Conservation (phyloP, 768 basidiomycete species). For the Paxillus involutus region DNA sequence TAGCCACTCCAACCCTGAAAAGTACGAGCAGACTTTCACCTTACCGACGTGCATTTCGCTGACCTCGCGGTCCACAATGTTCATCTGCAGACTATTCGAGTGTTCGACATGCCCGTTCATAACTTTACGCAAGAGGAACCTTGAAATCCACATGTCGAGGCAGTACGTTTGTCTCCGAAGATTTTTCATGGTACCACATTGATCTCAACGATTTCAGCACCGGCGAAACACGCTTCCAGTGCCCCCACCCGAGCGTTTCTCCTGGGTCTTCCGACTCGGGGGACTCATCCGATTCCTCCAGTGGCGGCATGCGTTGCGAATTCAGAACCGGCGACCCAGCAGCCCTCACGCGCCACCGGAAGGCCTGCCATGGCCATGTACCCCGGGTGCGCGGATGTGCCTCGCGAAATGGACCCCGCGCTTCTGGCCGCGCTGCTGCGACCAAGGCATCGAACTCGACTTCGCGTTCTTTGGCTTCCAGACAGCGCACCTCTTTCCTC, state of each 20-base stretch:
- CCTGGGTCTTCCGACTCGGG: not conserved
- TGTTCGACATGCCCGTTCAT: constrained; percentile 19
- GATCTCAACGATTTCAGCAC: constrained; percentile 11
- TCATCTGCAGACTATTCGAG: constrained; percentile 12
- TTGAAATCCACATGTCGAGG: constrained; percentile 16
- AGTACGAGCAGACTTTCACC: not conserved
- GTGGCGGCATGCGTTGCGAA: constrained; percentile 8
- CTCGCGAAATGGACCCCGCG: not conserved
- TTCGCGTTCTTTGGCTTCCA: not conserved
- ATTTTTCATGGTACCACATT: no score
- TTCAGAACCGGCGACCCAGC: constrained; percentile 28
- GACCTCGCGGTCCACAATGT: not conserved
- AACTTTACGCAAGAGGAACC: constrained; percentile 20
- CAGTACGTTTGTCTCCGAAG: constrained; percentile 13
- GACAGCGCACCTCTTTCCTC: not conserved
- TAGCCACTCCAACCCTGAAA: constrained; percentile 10
- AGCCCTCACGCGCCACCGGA: constrained; percentile 25
- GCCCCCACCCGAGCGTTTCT: constrained; percentile 9
- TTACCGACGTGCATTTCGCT: not conserved
- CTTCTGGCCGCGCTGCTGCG: not conserved
- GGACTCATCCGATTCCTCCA: not conserved
- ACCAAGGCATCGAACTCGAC: not conserved
- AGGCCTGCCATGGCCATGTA: constrained; percentile 18
- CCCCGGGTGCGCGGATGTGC: constrained; percentile 12
- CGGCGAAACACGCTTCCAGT: constrained; percentile 17